Evolutionary conservation across 2,329 filamentous ascomycete species (phyloP), one percentile per base, ranked within the genome.

Genomic region (Xylariales sp.): DNA sequence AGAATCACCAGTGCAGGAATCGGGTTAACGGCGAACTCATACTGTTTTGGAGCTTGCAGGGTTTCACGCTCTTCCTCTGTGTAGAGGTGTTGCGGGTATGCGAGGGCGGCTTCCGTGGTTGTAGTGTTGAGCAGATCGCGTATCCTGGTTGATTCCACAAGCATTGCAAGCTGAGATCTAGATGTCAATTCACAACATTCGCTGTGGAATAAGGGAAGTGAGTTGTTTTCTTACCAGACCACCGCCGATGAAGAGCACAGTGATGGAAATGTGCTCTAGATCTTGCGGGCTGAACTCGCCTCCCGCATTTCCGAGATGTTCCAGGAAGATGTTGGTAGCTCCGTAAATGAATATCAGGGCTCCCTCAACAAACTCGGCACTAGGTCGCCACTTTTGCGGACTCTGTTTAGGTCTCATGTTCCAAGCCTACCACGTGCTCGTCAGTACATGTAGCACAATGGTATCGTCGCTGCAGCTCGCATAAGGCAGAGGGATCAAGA

Each of bases 321-420:
- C 91, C 20, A 97, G 70, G 62, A 95, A 96, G 40, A 97, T 82
- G 61, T 97, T 96, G 43, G 83, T 91, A 3, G 80, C 71, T 23
- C 93, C 91, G 56, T 96, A 97, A 20, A 88, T 69, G 66, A 89
- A 95, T 47, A 97, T 96, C 48, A 95, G 77, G 40, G 84, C 82
- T 23, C 88, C 94, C 62, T 97, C 91, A 33, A 84, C 78, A 51
- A 95, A 95, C 63, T 97, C 91, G 17, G 87, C 88, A 0, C 86
- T 86, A 1, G 85, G 86, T 35, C 78, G 78, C 76, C 83, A 84
- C 54, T 71, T 77, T 47, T 76, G 72, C 14, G 79, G 72, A 11
- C 48, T 43, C 13, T 52, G 53, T 44, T 61, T 70, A 4, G 88
- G 88, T 42, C 85, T 85, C 42, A 90, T 63, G 53, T 97, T 97